Evolutionary conservation across 2,329 filamentous ascomycete genomes (phyloP).

Genomic region (Ascosphaera pollenicola): DNA sequence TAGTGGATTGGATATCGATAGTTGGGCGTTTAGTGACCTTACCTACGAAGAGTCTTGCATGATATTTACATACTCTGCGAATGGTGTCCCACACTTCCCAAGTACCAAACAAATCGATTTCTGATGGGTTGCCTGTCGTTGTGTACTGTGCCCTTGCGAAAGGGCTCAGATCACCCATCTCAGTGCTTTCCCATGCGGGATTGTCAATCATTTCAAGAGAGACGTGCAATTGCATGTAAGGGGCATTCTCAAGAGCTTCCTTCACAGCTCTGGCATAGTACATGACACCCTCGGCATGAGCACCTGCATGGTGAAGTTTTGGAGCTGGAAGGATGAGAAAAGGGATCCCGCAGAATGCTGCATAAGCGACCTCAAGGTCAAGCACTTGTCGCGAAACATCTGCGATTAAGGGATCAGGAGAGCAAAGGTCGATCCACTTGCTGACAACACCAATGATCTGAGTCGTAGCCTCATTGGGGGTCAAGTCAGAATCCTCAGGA

Average conservation of each 20-base stretch:
- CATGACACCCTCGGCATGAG: conserved; percentile 28
- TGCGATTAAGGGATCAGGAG: conserved; percentile 58
- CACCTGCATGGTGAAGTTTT: conserved; percentile 34
- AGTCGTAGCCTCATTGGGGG: conserved; percentile 58
- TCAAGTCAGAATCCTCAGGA: conserved; percentile 36
- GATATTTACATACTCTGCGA: conserved; percentile 68
- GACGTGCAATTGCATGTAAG: conserved; percentile 58
- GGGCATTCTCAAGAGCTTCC: conserved; percentile 53
- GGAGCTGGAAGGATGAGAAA: conserved; percentile 70
- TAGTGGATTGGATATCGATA: neutral
- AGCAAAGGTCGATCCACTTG: conserved; percentile 80
- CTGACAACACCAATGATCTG: conserved; percentile 64
- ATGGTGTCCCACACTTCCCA: conserved; percentile 95
- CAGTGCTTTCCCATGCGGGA: conserved; percentile 29
- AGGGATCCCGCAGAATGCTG: conserved; percentile 77
- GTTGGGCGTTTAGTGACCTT: conserved; percentile 20
- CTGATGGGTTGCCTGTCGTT: conserved; percentile 16
- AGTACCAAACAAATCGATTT: conserved; percentile 46
- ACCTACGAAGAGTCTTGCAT: conserved; percentile 62
- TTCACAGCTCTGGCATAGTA: conserved; percentile 71
- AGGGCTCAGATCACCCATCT: conserved; percentile 22
- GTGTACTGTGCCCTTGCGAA: conserved; percentile 21
- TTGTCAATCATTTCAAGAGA: conserved; percentile 68
- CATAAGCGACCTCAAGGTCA: conserved; percentile 79
- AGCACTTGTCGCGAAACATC: conserved; percentile 77